These are phyloP conservation scores for Phytophthora ohioensis DNA, from an alignment of 352 stramenopile genomes.

Conservation along the genomic window DNA sequence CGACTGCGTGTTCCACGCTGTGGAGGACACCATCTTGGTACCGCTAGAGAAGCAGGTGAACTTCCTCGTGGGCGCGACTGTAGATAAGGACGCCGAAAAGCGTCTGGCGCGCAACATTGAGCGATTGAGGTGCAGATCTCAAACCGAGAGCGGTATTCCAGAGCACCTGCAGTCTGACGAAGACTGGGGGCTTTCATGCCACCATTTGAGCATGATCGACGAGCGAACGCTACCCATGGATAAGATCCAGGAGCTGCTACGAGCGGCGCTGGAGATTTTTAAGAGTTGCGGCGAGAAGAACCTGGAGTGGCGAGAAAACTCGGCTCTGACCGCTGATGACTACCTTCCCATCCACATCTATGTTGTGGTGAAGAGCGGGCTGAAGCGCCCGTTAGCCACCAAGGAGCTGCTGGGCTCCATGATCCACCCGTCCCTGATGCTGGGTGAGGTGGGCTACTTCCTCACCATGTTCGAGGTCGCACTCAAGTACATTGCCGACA, in stretches of 20 bases:
- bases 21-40: constrained; percentile 84
- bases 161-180: constrained; percentile 80
- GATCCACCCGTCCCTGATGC: constrained; percentile 87
- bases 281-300: constrained; percentile 82
- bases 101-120: constrained; percentile 72
- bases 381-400: constrained; percentile 77
- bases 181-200: constrained; percentile 81
- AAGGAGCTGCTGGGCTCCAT: constrained; percentile 84
- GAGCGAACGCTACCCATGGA: constrained; percentile 74
- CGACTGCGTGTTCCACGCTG: constrained; percentile 73
- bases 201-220: constrained; percentile 88
- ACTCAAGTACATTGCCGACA: constrained; percentile 89
- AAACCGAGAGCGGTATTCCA: constrained; percentile 81
- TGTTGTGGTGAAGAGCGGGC: constrained; percentile 78
- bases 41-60: constrained; percentile 78
- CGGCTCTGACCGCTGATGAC: constrained; percentile 80
- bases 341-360: constrained; percentile 91
- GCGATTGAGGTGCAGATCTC: constrained; percentile 64
- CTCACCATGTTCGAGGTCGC: constrained; percentile 91
- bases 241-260: constrained; percentile 86
- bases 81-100: constrained; percentile 65
- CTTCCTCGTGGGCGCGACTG: constrained; percentile 72
- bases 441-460: constrained; percentile 87
- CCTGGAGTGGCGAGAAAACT: constrained; percentile 80
- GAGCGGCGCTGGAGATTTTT: constrained; percentile 83